Percentiles rank a stretch among this genome's conserved stretches.
These are phyloP conservation scores for Amoebophrya sp. DNA, from an alignment of 169 alveolate species.

Conservation along the genomic window DNA sequence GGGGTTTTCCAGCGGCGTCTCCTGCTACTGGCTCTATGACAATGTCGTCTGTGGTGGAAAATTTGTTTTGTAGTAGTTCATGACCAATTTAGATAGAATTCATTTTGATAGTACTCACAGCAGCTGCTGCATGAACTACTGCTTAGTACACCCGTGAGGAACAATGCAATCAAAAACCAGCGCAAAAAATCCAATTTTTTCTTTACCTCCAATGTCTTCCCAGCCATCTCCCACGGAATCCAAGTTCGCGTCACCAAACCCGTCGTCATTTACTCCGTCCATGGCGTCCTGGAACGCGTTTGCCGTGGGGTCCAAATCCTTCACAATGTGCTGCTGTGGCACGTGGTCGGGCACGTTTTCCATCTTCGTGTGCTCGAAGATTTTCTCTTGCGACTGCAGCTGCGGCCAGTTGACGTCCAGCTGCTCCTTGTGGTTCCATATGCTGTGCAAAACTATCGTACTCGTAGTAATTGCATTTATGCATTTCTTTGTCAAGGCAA, in stretches of 20 bases:
- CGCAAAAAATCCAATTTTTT: no score
- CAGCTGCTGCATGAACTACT: no score
- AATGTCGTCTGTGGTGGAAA: slow-evolving; percentile 6
- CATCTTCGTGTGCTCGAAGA: not conserved
- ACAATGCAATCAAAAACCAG: no score
- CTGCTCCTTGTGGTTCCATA: no score
- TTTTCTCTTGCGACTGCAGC: not conserved
- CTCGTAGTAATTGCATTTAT: not conserved
- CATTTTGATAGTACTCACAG: no score
- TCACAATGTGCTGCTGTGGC: not conserved
- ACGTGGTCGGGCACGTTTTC: slow-evolving; percentile 18
- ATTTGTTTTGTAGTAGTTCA: no score
- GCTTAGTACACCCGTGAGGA: no score
- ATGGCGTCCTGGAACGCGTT: not conserved
- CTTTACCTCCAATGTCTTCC: not conserved
- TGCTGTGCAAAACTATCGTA: not conserved
- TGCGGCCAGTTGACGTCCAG: not conserved
- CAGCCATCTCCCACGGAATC: not conserved
- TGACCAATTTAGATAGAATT: no score
- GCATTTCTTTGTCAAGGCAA: no score
- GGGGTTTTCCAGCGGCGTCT: not conserved
- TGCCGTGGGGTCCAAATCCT: not conserved
- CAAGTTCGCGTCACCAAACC: not conserved
- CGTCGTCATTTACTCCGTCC: not conserved
- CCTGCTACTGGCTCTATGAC: not conserved